Evolutionary conservation across 2,329 filamentous ascomycete genomes (phyloP).

Genomic region (Pseudocercospora macadamiae): DNA sequence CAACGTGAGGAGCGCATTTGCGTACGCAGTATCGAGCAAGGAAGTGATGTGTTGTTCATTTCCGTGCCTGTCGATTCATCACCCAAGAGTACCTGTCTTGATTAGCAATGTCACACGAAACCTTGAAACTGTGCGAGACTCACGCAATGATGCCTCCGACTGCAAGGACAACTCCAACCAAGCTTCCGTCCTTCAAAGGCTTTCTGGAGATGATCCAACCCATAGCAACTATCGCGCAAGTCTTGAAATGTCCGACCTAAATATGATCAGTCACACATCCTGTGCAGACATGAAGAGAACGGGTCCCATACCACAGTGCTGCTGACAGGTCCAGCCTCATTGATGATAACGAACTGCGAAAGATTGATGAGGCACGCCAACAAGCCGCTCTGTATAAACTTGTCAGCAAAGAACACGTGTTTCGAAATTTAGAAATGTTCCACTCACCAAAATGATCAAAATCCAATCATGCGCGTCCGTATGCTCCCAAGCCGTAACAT

Average conservation of each 20-base stretch:
- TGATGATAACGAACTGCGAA: slow-evolving; percentile 41
- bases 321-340: slow-evolving; percentile 37
- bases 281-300: no score
- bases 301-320: slow-evolving; percentile 41
- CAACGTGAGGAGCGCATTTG: not conserved
- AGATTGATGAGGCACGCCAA: slow-evolving; percentile 67
- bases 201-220: slow-evolving; percentile 36
- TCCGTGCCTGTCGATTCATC: slow-evolving; percentile 21
- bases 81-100: slow-evolving; percentile 24
- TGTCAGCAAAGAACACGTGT: slow-evolving; percentile 10
- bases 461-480: slow-evolving; percentile 44
- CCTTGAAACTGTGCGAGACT: slow-evolving; percentile 13
- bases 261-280: no score
- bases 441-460: slow-evolving; percentile 60
- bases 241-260: slow-evolving; percentile 43
- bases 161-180: slow-evolving; percentile 36
- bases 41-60: slow-evolving; percentile 13
- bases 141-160: slow-evolving; percentile 38
- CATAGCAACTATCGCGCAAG: slow-evolving; percentile 37
- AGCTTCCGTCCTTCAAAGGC: slow-evolving; percentile 31
- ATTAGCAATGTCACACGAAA: slow-evolving; percentile 8
- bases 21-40: slow-evolving; percentile 12
- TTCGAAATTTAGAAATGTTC: not conserved
- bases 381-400: slow-evolving; percentile 57
- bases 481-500: slow-evolving; percentile 60